A percentile compares a stretch with the other conserved stretches of the same genome.
Conservation (phyloP, 2,329 filamentous ascomycete genomes). For the Trichoderma pleuroti region DNA sequence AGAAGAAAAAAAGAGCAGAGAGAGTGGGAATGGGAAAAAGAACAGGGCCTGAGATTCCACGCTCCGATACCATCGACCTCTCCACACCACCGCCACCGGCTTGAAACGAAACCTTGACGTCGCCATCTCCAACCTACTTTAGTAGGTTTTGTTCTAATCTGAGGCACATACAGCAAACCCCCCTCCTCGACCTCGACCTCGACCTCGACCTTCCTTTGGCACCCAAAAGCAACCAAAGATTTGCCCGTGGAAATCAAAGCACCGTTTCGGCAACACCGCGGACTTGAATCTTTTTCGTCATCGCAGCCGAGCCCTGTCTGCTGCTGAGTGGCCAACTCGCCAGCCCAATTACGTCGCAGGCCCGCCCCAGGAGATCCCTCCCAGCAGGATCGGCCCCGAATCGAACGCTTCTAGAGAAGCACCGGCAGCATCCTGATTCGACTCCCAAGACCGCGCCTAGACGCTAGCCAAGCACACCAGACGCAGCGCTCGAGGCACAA, state of each 20-base stretch:
- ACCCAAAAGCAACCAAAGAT: not conserved
- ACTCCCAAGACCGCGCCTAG: not conserved
- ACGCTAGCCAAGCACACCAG: not conserved
- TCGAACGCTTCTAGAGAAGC: constrained; percentile 12
- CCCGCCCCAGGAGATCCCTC: not conserved
- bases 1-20: not conserved
- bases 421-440: not conserved
- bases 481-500: not conserved
- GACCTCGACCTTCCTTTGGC: not conserved
- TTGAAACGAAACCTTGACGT: not conserved
- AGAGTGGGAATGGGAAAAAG: not conserved
- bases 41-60: not conserved
- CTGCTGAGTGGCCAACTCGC: constrained; percentile 9
- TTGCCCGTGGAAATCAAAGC: not conserved
- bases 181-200: not conserved
- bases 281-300: constrained; percentile 1
- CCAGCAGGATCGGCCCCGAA: constrained; percentile 11
- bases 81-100: not conserved
- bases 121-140: not conserved
- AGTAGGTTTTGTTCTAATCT: not conserved
- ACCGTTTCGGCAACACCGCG: constrained; percentile 16
- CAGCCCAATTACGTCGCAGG: constrained; percentile 16
- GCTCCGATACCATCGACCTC: not conserved
- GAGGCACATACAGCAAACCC: not conserved
- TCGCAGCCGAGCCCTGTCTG: not conserved